A percentile compares a stretch with the other conserved stretches of the same genome.
phyloP scores from a whole-genome alignment of 371 early-diverging fungal genomes.

The Choanephora cucurbitarum region DNA sequence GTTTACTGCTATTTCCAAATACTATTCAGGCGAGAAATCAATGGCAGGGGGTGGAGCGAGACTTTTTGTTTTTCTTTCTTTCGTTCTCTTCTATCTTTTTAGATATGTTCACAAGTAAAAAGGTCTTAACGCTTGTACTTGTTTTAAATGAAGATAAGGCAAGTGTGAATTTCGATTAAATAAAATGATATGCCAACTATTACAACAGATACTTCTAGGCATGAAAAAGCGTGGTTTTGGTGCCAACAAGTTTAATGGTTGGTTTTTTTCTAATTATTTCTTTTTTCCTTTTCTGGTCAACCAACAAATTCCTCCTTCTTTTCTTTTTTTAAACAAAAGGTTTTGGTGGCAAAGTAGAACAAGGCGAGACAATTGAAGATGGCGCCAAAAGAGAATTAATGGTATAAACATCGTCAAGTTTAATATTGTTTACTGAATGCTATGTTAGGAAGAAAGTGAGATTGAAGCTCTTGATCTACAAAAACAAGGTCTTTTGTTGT shows the following conservation, averaged over 20 bases:
- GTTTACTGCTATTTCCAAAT: too few species aligned
- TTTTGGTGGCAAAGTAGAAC: constrained; percentile 76
- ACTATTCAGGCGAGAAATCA: too few species aligned
- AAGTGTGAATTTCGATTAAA: constrained; percentile 16
- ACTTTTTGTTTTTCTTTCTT: neutral
- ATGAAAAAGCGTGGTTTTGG: constrained; percentile 80
- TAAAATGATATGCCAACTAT: neutral
- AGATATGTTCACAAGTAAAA: constrained; percentile 23
- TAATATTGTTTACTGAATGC: neutral
- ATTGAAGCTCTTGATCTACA: constrained; percentile 46
- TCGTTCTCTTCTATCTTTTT: too few species aligned
- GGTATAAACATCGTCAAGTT: constrained; percentile 24
- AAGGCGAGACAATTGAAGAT: constrained; percentile 61
- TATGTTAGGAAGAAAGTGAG: constrained; percentile 60
- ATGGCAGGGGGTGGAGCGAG: too few species aligned
- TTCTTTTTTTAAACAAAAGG: constrained; percentile 24
- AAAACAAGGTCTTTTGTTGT: constrained; percentile 58
- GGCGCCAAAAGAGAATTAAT: constrained; percentile 68
- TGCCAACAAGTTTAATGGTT: constrained; percentile 65
- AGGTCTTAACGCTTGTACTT: constrained; percentile 38
- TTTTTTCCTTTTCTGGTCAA: too few species aligned
- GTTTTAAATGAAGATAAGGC: constrained; percentile 23
- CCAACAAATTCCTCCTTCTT: neutral
- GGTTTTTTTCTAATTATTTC: neutral
- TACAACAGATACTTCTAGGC: constrained; percentile 61